These are phyloP conservation scores for Boletus vinaceobasis DNA, from an alignment of 768 basidiomycete genomes.

Conservation along the genomic window DNA sequence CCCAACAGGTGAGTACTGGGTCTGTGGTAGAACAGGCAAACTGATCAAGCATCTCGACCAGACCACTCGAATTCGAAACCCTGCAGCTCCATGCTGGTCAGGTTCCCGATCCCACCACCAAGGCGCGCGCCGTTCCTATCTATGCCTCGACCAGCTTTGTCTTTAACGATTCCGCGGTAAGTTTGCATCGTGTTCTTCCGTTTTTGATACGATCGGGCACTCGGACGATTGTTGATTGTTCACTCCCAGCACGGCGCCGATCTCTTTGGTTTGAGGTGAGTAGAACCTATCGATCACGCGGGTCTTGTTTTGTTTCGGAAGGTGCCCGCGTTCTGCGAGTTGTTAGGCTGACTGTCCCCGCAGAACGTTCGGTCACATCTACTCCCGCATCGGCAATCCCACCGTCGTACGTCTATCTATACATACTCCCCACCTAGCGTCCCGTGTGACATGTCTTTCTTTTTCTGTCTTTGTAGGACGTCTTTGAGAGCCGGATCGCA, in stretches of 20 bases:
- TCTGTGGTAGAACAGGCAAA: background rate
- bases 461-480: slow-evolving; percentile 36
- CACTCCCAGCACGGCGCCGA: slow-evolving; percentile 48
- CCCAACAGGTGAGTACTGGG: slow-evolving; percentile 17
- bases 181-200: background rate
- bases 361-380: slow-evolving; percentile 47
- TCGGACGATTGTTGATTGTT: background rate
- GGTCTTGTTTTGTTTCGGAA: background rate
- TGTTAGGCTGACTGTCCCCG: background rate
- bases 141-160: slow-evolving; percentile 55
- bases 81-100: slow-evolving; percentile 63
- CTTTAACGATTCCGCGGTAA: slow-evolving; percentile 52
- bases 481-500: slow-evolving; percentile 64
- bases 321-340: background rate
- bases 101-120: slow-evolving; percentile 47
- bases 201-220: background rate
- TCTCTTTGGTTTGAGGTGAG: slow-evolving; percentile 46
- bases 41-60: background rate
- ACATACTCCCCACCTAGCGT: too few relatives aligned
- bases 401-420: slow-evolving; percentile 42
- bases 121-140: slow-evolving; percentile 62
- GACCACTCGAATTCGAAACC: slow-evolving; percentile 56
- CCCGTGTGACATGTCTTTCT: background rate
- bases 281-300: background rate
- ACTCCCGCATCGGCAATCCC: slow-evolving; percentile 55